These are phyloP conservation scores for Cutaneotrichosporon curvatum DNA, from an alignment of 1,284 basidiomycete species.

Conservation along the genomic window DNA sequence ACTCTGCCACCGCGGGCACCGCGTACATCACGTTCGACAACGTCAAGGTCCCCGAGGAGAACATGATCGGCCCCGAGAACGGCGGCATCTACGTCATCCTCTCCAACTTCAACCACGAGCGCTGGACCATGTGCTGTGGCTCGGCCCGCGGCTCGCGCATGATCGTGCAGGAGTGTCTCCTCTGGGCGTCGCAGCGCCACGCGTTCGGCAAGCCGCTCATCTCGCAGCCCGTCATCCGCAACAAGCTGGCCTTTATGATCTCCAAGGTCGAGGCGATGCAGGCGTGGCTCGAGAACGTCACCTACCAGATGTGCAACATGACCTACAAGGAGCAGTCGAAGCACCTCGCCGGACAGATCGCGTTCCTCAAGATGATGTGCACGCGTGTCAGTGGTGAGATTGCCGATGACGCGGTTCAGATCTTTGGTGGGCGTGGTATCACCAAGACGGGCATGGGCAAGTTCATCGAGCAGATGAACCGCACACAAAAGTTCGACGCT, in stretches of 20 bases:
- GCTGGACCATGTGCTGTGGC: constrained; percentile 47
- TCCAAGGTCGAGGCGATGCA: constrained; percentile 75
- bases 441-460: constrained; percentile 60
- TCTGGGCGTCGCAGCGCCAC: constrained; percentile 67
- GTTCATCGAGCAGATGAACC: constrained; percentile 49
- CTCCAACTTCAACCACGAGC: constrained; percentile 44
- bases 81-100: constrained; percentile 73
- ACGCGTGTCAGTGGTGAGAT: constrained; percentile 46
- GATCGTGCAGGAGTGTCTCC: constrained; percentile 46
- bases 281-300: constrained; percentile 82
- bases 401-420: constrained; percentile 51
- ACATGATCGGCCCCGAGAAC: constrained; percentile 78
- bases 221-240: constrained; percentile 73
- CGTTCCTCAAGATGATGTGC: constrained; percentile 56
- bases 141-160: constrained; percentile 38
- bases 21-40: constrained; percentile 75
- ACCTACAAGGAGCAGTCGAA: constrained; percentile 57
- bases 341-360: constrained; percentile 47
- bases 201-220: constrained; percentile 79
- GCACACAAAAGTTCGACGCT: constrained; percentile 77
- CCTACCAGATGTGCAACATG: constrained; percentile 87
- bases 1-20: constrained; percentile 71
- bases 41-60: constrained; percentile 73
- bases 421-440: constrained; percentile 53
- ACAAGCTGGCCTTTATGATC: constrained; percentile 79